Evolutionary conservation across 345 rosid genomes (phyloP).

Genomic region (Citrus trifoliata): DNA sequence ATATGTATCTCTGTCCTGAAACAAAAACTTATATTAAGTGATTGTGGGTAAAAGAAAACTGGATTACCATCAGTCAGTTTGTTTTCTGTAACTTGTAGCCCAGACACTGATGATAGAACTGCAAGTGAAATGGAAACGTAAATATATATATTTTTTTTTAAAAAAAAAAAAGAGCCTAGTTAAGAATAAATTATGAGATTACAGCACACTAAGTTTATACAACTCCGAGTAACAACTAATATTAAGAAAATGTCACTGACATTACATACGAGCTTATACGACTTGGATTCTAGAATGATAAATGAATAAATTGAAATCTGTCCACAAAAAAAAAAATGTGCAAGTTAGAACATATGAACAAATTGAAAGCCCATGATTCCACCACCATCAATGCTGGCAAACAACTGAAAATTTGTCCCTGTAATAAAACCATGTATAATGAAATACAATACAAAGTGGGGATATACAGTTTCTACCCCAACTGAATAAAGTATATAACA

Average conservation of each 20-base stretch:
- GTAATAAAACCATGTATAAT: neutral
- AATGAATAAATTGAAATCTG: neutral
- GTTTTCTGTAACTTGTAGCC: constrained; percentile 50
- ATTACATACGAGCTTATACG: neutral
- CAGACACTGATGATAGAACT: constrained; percentile 88
- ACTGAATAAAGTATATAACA: neutral
- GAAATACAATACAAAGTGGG: neutral
- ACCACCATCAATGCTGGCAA: neutral
- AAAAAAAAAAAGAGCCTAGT: neutral
- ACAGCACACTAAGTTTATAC: neutral
- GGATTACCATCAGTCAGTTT: constrained; percentile 57
- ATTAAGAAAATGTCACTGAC: neutral
- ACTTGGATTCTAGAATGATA: neutral
- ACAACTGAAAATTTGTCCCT: neutral
- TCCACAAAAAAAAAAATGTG: neutral
- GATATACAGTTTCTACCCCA: neutral
- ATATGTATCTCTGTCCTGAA: neutral
- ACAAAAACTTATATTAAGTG: neutral
- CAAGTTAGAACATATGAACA: neutral
- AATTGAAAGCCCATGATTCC: neutral
- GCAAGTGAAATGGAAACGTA: constrained; percentile 32
- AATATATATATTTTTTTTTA: too few species aligned
- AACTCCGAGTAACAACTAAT: neutral
- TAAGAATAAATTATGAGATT: neutral
- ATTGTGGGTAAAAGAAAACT: neutral